Conservation (phyloP, 768 basidiomycete genomes). For the Macrolepiota albuminosa region DNA sequence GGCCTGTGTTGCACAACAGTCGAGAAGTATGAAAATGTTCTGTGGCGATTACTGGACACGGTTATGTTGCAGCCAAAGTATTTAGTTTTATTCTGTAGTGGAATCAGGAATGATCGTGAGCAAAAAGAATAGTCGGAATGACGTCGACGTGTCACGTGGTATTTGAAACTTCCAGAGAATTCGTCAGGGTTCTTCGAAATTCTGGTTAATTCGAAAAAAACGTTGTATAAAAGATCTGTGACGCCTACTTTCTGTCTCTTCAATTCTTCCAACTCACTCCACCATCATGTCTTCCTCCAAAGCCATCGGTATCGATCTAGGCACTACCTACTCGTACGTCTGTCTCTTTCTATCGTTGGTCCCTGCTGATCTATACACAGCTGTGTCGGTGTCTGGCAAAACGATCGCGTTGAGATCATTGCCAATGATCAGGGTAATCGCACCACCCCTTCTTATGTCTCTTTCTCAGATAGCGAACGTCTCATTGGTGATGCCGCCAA, state of each 20-base stretch:
- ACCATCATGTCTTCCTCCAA: slow-evolving; percentile 63
- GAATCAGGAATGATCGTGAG: not conserved
- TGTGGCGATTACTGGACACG: slow-evolving; percentile 1
- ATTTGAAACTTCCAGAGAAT: slow-evolving; percentile 41
- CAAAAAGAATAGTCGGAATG: slow-evolving; percentile 4
- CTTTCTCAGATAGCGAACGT: slow-evolving; percentile 93
- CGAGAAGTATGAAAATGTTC: slow-evolving; percentile 13
- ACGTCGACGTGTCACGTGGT: slow-evolving; percentile 30
- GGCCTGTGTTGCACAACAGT: slow-evolving; percentile 19
- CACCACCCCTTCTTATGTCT: slow-evolving; percentile 93
- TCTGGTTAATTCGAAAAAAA: slow-evolving; percentile 33
- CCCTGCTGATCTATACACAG: slow-evolving; percentile 33
- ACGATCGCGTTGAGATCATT: slow-evolving; percentile 98
- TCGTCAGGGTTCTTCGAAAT: slow-evolving; percentile 31
- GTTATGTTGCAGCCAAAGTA: slow-evolving; percentile 1
- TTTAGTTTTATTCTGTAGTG: slow-evolving; percentile 1
- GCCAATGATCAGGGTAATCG: slow-evolving; percentile 94
- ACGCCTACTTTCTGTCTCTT: slow-evolving; percentile 7
- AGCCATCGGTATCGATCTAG: slow-evolving; percentile 88
- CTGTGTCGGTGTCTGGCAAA: slow-evolving; percentile 99
- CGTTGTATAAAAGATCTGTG: slow-evolving; percentile 30
- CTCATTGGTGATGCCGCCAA: slow-evolving; percentile 99
- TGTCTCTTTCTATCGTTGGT: slow-evolving; percentile 1
- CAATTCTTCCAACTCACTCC: slow-evolving; percentile 12
- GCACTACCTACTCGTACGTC: slow-evolving; percentile 88